Evolutionary conservation across 805 yeast species (phyloP), one percentile per base, ranked within the genome.

Genomic region (Lipomyces kockii): DNA sequence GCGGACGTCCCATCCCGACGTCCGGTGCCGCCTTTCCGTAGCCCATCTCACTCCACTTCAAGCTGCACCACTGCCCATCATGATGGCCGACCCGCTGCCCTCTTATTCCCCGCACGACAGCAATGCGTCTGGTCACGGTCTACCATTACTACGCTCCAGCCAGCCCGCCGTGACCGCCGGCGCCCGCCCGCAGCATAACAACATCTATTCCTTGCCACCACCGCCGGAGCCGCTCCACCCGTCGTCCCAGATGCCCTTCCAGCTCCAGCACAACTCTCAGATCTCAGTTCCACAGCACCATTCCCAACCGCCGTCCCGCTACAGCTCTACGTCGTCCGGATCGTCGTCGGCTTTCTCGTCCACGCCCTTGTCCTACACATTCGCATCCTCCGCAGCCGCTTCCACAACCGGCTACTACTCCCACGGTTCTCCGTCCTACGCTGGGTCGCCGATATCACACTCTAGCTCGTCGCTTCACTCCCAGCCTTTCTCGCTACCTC

Each of bases 1-100:
- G 22, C 37, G 8, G 17, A 51, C 43, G 39, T 14, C 54, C 25
- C 32, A 4, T 25, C 35, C 27, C 56, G 27, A n/a, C 29, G 39
- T 52, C n/a, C 37, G 20, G 20, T 43, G 2, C 49, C 3, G 8
- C 39, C 14, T 17, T n/a, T 1, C 49, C 49, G 49, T 8, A 5
- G 9, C 2, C 20, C 11, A 43, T n/a, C 4, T 14, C n/a, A 0
- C 20, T 14, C 49, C 6, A 43, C 64, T 29, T 8, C 43, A 35
- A 25, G 27, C 20, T 29, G 59, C 43, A 22, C 3, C 61, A 14
- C 61, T 37, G n/a, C 43, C 27, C 65, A 58, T 58, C 35, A 65
- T 65, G 68, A 65, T 65, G 68, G 68, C 62, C 62, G 65, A 65
- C 61, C 68, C 68, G 56, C 59, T 65, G 34, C 65, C 68, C 43